Evolutionary conservation across 305 asterid species (phyloP).

Genomic region (Euphrasia arctica): DNA sequence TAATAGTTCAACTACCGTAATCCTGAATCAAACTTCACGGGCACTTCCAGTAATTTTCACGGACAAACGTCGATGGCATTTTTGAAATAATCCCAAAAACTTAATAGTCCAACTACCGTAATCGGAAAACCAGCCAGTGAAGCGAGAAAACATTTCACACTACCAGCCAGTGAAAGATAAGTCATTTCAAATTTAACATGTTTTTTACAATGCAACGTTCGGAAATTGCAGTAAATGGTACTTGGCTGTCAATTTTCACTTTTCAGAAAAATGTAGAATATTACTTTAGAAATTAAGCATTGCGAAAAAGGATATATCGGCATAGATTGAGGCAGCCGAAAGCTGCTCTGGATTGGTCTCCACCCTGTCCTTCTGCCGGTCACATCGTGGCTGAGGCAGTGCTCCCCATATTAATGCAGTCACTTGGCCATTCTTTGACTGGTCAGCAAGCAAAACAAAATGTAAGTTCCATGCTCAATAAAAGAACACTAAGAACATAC

Average conservation of each 20-base stretch:
- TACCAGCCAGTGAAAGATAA: background rate
- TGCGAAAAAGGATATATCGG: conserved; percentile 84
- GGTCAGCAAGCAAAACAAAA: conserved; percentile 27
- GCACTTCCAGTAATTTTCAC: too few species aligned
- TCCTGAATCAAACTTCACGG: too few species aligned
- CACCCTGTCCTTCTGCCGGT: conserved; percentile 93
- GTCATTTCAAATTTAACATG: background rate
- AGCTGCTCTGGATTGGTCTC: conserved; percentile 99
- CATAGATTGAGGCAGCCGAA: conserved; percentile 93
- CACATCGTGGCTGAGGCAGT: conserved; percentile 97
- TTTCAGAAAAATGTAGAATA: background rate
- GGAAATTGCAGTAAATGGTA: background rate
- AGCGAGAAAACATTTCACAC: background rate
- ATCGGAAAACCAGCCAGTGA: background rate
- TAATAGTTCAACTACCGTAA: too few species aligned
- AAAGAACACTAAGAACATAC: background rate
- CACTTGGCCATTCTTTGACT: conserved; percentile 70
- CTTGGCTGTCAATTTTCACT: background rate
- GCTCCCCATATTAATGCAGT: conserved; percentile 98
- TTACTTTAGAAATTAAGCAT: background rate
- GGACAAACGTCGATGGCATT: too few species aligned
- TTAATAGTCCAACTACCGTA: too few species aligned
- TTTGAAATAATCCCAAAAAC: too few species aligned
- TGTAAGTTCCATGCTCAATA: background rate
- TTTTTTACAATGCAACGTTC: too few species aligned